A percentile compares a stretch with the other conserved stretches of the same genome.
Evolutionary conservation across 2,329 filamentous ascomycete species (phyloP).

Genomic region (Aschersonia sp.): DNA sequence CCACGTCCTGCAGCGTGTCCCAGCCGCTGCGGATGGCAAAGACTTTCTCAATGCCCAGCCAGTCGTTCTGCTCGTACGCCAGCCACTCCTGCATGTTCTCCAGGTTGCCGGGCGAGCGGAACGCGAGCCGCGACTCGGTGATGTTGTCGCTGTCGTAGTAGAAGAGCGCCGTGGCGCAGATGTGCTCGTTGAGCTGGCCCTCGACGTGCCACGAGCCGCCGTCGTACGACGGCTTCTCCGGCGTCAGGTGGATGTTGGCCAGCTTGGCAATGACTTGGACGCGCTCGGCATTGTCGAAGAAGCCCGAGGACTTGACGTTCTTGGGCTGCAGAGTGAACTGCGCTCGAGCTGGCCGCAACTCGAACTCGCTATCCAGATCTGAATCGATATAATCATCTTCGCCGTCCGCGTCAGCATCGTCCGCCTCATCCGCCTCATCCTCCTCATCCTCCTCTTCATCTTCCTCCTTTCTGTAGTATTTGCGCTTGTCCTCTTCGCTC

Average conservation of each 20-base stretch:
- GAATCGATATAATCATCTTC: background rate
- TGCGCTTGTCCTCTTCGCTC: slow-evolving; percentile 12
- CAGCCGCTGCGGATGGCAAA: slow-evolving; percentile 16
- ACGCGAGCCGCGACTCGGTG: slow-evolving; percentile 32
- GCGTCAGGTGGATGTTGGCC: slow-evolving; percentile 44
- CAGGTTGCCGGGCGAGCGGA: slow-evolving; percentile 26
- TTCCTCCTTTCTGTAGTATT: slow-evolving; percentile 7
- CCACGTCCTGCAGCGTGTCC: slow-evolving; percentile 21
- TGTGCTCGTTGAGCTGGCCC: slow-evolving; percentile 44
- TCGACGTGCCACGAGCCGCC: slow-evolving; percentile 42
- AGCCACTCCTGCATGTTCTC: slow-evolving; percentile 12
- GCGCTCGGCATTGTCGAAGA: slow-evolving; percentile 14
- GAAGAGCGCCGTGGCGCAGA: slow-evolving; percentile 47
- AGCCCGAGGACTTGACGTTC: slow-evolving; percentile 8
- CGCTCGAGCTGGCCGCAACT: background rate
- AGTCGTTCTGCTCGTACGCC: slow-evolving; percentile 17
- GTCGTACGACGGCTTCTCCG: slow-evolving; percentile 37
- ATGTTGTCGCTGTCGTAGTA: slow-evolving; percentile 49
- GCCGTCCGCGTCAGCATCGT: background rate
- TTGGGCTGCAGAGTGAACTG: slow-evolving; percentile 3
- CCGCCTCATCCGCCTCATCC: slow-evolving; percentile 1
- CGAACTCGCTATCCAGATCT: no score
- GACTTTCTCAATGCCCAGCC: slow-evolving; percentile 16
- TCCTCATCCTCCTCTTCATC: slow-evolving; percentile 2
- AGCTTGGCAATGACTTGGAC: slow-evolving; percentile 52